Percentiles rank a stretch among this genome's conserved stretches.
These are phyloP conservation scores for Lepidium sativum DNA, from an alignment of 345 rosid genomes.

Conservation along the genomic window DNA sequence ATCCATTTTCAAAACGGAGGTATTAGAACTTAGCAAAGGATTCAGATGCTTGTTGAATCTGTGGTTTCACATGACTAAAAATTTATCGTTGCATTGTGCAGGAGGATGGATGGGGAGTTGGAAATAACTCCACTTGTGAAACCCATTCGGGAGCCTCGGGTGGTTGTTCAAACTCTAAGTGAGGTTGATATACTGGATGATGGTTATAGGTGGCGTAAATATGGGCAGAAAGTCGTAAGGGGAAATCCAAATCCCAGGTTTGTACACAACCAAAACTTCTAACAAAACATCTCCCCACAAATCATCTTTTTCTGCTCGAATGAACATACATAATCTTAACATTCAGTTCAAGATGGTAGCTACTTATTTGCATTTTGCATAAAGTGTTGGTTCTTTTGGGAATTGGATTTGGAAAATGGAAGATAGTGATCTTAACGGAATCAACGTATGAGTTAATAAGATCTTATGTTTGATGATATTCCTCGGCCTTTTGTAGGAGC, in stretches of 20 bases:
- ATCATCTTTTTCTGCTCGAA: neutral
- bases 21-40: slow-evolving; percentile 22
- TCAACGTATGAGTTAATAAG: neutral
- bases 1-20: slow-evolving; percentile 81
- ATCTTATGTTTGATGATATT: neutral
- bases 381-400: neutral
- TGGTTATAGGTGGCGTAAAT: slow-evolving; percentile 99
- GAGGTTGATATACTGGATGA: slow-evolving; percentile 98
- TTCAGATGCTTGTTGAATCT: slow-evolving; percentile 1
- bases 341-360: slow-evolving; percentile 3
- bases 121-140: slow-evolving; percentile 86
- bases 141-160: slow-evolving; percentile 97
- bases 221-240: slow-evolving; percentile 98
- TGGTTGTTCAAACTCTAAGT: slow-evolving; percentile 94
- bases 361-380: neutral
- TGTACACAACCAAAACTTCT: neutral
- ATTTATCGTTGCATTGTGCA: slow-evolving; percentile 27
- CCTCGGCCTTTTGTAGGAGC: slow-evolving; percentile 52
- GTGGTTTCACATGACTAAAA: slow-evolving; percentile 7
- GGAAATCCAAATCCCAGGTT: slow-evolving; percentile 99
- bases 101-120: slow-evolving; percentile 75
- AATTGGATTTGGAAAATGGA: neutral
- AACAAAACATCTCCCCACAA: neutral
- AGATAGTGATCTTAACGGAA: neutral
- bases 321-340: neutral